Evolutionary conservation across 257 asterid genomes (phyloP).

Genomic region (Solanum medicagineum): DNA sequence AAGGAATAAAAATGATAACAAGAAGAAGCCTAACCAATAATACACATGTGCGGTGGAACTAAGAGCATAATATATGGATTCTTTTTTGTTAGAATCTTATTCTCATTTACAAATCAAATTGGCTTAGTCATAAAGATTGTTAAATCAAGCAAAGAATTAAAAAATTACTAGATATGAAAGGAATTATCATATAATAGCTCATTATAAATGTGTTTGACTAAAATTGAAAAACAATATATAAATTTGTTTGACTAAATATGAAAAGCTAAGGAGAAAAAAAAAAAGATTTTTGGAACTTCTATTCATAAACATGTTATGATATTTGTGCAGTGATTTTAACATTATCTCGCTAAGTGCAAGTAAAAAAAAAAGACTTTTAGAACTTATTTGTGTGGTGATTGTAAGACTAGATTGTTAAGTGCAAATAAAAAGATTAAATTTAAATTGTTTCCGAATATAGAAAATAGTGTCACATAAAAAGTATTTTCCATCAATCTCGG

Average conservation of each 20-base stretch:
- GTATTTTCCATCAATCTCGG: neutral
- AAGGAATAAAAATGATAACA: neutral
- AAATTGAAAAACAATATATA: neutral
- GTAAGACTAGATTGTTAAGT: too few relatives aligned
- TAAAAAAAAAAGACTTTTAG: neutral
- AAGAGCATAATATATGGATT: neutral
- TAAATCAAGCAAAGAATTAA: neutral
- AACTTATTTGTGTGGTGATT: neutral
- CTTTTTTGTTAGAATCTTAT: neutral
- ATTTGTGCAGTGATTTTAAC: neutral
- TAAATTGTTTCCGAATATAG: neutral
- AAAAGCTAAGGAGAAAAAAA: neutral
- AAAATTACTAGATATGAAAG: neutral
- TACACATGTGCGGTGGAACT: neutral
- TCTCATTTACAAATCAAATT: neutral
- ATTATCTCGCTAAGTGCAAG: neutral
- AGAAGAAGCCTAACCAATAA: neutral
- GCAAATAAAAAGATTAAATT: neutral
- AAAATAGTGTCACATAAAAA: neutral
- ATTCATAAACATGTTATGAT: neutral
- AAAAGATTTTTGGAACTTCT: neutral
- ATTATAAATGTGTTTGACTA: neutral
- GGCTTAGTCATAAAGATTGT: neutral
- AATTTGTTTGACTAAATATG: neutral
- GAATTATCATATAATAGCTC: neutral